Percentiles rank a stretch among this genome's conserved stretches.
Evolutionary conservation across 2,329 filamentous ascomycete genomes (phyloP).

Genomic region (Aurifilum marmelostoma): DNA sequence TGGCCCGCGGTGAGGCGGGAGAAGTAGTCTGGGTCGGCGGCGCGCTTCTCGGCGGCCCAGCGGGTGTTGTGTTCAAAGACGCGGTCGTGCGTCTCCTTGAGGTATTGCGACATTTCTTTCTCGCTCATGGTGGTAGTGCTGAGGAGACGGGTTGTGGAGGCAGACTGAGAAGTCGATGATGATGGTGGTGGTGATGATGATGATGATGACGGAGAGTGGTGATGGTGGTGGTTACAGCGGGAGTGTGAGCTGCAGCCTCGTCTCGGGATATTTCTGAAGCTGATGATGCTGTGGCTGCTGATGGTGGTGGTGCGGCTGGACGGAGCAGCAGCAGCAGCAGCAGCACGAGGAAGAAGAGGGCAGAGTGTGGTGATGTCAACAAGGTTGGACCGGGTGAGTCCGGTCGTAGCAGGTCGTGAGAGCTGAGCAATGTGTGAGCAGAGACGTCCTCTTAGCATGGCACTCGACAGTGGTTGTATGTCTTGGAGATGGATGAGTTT

Average conservation of each 20-base stretch:
- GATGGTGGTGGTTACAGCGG: not conserved
- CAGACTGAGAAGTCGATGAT: not conserved
- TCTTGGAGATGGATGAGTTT: not conserved
- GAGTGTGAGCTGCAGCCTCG: not conserved
- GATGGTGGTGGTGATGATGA: slow-evolving; percentile 20
- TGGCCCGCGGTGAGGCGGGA: slow-evolving; percentile 66
- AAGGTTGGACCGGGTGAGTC: too few species aligned
- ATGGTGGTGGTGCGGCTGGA: not conserved
- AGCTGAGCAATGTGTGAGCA: slow-evolving; percentile 19
- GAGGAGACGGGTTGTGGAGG: not conserved
- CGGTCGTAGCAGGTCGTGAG: not conserved
- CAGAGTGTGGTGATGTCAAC: slow-evolving; percentile 3
- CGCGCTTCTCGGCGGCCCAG: slow-evolving; percentile 64
- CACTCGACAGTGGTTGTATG: not conserved
- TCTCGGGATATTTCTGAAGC: not conserved
- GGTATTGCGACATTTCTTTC: slow-evolving; percentile 55
- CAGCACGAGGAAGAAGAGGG: too few species aligned
- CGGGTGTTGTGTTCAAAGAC: slow-evolving; percentile 70
- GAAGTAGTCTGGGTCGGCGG: slow-evolving; percentile 68
- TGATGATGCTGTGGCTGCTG: slow-evolving; percentile 1
- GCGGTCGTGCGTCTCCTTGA: slow-evolving; percentile 65
- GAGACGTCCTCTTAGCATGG: slow-evolving; percentile 28
- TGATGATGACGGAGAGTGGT: not conserved
- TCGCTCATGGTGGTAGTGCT: slow-evolving; percentile 37
- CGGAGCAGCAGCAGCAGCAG: not conserved